Base-by-base conservation (phyloP, 768 basidiomycete genomes). In the Tylopilus felleus region DNA sequence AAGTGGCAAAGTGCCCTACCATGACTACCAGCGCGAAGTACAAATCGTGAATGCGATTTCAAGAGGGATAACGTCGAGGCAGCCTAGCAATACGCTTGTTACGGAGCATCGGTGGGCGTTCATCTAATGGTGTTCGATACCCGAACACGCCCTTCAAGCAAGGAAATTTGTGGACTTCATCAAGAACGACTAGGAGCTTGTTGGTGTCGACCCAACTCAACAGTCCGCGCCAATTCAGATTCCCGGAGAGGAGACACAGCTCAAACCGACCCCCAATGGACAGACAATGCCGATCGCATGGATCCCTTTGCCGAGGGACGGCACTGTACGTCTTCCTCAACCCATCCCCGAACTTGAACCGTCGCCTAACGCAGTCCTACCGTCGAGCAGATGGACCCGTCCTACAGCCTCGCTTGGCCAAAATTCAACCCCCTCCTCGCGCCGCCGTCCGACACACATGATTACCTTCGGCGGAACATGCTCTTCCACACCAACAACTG, bases 401-500 rank as follows among this genome's bases (percentile, higher is more conserved):
- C 10, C 74, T 91, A 4, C 78, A 80, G 12, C 82, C 88, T 0
- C 79, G 85, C 58, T 65, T 85, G 19, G 66, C 77, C 17, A 75
- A 74, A 46, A 70, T 80, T 90, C 31, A 90, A 90, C 63, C 86
- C 88, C 0, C 74, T 89, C 23, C 72, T 90, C 16, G 62, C 69
- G 0, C 82, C 84, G 19, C 72, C 68, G 55, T 68, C 77, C 0
- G 74, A 75, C 9, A 65, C 67, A 5, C 60, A 71, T 1, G 76
- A 78, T 7, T 80, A 80, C 63, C 71, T 90, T 40, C 80, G 78
- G 44, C 90, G 88, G 86, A 86, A 87, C 69, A 86, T 90, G 83
- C 76, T 86, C 39, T 88, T 83, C 65, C 72, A 74, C 8, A 78
- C 85, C 7, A 79, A 75, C 38, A 76, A 81, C 54, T 82, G 83